Evolutionary conservation across 805 yeast genomes (phyloP).

Genomic region (Wickerhamomyces queroliae): DNA sequence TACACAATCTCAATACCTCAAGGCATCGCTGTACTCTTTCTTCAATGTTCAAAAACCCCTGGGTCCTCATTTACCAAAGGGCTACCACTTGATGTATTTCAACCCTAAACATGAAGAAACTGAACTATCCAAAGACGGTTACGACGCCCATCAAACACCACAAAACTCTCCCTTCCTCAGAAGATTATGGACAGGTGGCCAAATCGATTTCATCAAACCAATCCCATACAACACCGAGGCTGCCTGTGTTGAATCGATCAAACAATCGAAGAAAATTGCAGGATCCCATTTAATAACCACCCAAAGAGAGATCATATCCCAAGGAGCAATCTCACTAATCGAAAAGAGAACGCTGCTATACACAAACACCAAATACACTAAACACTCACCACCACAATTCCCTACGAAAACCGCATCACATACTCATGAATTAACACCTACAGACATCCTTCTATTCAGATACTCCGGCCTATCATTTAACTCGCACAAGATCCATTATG

Average conservation of each 20-base stretch:
- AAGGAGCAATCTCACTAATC: slow-evolving; percentile 24
- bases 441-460: slow-evolving; percentile 43
- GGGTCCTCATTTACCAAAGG: slow-evolving; percentile 30
- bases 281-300: slow-evolving; percentile 48
- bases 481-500: slow-evolving; percentile 80
- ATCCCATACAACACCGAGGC: slow-evolving; percentile 32
- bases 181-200: slow-evolving; percentile 81
- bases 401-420: slow-evolving; percentile 13
- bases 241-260: slow-evolving; percentile 49
- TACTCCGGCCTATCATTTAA: slow-evolving; percentile 77
- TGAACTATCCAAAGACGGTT: slow-evolving; percentile 64
- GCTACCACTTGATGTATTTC: slow-evolving; percentile 64
- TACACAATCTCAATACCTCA: slow-evolving; percentile 17
- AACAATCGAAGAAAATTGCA: slow-evolving; percentile 29
- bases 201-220: slow-evolving; percentile 36
- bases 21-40: slow-evolving; percentile 18
- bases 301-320: slow-evolving; percentile 37
- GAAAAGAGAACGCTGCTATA: slow-evolving; percentile 64
- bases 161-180: slow-evolving; percentile 34
- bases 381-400: background rate
- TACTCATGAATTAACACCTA: slow-evolving; percentile 28
- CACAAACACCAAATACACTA: slow-evolving; percentile 32
- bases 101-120: slow-evolving; percentile 49
- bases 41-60: slow-evolving; percentile 19
- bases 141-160: slow-evolving; percentile 58